These are phyloP conservation scores for Penicillium verhagenii DNA, from an alignment of 495 filamentous ascomycete species.

Conservation along the genomic window DNA sequence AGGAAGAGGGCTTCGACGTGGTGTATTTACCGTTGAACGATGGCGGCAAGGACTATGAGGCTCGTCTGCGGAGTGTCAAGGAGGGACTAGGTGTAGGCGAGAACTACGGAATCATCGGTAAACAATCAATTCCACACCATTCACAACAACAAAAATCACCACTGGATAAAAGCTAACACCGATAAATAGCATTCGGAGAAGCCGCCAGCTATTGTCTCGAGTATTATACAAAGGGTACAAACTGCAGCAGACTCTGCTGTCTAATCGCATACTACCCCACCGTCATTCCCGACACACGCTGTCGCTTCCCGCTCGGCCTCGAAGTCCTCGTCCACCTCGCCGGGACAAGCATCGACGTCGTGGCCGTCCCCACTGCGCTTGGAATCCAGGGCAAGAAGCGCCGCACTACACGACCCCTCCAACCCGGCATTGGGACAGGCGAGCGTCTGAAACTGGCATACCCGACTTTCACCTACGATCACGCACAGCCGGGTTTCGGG, in stretches of 20 bases:
- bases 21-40: slow-evolving; percentile 56
- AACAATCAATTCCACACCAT: too few relatives aligned
- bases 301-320: slow-evolving; percentile 48
- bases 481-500: slow-evolving; percentile 56
- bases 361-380: slow-evolving; percentile 49
- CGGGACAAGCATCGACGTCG: slow-evolving; percentile 44
- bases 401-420: slow-evolving; percentile 46
- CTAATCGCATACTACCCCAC: slow-evolving; percentile 63
- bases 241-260: slow-evolving; percentile 44
- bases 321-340: slow-evolving; percentile 56
- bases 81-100: slow-evolving; percentile 48
- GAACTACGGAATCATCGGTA: slow-evolving; percentile 51
- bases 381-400: slow-evolving; percentile 62
- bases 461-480: slow-evolving; percentile 49
- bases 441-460: slow-evolving; percentile 40
- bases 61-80: slow-evolving; percentile 43
- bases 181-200: slow-evolving; percentile 50
- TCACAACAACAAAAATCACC: too few relatives aligned
- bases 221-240: slow-evolving; percentile 48
- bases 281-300: slow-evolving; percentile 47
- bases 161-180: too few relatives aligned
- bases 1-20: slow-evolving; percentile 65
- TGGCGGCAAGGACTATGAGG: slow-evolving; percentile 53
- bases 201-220: slow-evolving; percentile 59
- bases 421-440: slow-evolving; percentile 55